phyloP scores from a whole-genome alignment of 805 yeast species.

The Saturnispora sekii region DNA sequence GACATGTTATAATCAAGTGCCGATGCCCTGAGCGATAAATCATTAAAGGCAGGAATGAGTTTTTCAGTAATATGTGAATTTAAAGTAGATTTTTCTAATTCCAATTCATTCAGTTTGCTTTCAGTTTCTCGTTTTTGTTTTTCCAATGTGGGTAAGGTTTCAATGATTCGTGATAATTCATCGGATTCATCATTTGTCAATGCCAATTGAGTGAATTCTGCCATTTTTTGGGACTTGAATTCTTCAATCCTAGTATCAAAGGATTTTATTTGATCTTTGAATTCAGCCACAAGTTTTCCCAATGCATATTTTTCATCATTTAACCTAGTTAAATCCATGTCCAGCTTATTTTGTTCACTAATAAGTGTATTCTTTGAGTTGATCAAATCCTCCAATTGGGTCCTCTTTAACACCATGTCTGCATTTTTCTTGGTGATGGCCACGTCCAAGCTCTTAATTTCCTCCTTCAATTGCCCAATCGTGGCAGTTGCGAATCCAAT shows the following conservation, averaged over 20 bases:
- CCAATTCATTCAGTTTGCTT: constrained; percentile 33
- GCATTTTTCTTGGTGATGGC: constrained; percentile 43
- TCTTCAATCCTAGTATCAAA: constrained; percentile 32
- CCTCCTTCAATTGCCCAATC: constrained; percentile 29
- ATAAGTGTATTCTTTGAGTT: constrained; percentile 35
- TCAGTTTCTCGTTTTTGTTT: constrained; percentile 32
- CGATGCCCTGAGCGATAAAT: constrained; percentile 20
- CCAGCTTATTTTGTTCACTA: constrained; percentile 32
- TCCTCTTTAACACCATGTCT: constrained; percentile 28
- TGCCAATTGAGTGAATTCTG: constrained; percentile 41
- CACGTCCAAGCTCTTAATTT: constrained; percentile 38
- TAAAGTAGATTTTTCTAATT: constrained; percentile 35
- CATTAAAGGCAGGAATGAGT: constrained; percentile 41
- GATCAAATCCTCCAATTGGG: constrained; percentile 35
- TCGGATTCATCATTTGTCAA: constrained; percentile 41
- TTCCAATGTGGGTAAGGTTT: constrained; percentile 31
- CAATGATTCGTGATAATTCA: constrained; percentile 29
- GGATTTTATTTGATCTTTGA: constrained; percentile 27
- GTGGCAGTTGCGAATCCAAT: constrained; percentile 32
- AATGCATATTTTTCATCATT: constrained; percentile 35
- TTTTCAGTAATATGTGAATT: constrained; percentile 53
- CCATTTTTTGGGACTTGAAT: constrained; percentile 38
- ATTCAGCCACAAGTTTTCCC: constrained; percentile 28
- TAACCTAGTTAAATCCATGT: constrained; percentile 32
- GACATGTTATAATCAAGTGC: background rate